Evolutionary conservation across 2,329 filamentous ascomycete genomes (phyloP), one percentile per base, ranked within the genome.

Genomic region (Emericellopsis cladophorae): DNA sequence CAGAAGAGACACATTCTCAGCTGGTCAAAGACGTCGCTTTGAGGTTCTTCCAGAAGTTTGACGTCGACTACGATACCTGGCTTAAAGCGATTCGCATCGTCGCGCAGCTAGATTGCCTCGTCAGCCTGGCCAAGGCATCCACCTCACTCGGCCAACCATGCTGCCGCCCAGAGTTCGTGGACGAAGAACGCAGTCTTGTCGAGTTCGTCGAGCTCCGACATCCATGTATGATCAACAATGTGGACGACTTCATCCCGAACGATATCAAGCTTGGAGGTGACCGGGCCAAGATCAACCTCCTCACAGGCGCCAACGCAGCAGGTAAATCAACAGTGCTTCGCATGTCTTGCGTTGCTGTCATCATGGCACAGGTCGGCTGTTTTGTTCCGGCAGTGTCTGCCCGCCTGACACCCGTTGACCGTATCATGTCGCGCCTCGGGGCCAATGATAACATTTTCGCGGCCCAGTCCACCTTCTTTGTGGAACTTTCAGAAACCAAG

Each of bases 371-470:
- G 56, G 83, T 98, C 24, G 92, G 92, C 42, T 95, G 90, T 59
- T 84, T 94, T 50, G 78, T 98, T 2, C 92, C 92, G 2, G 89
- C 87, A 44, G 69, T 74, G 15, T 86, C 80, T 4, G 92, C 92
- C 1, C 79, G 74, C 3, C 71, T 98, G 36, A 96, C 90, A 0
- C 90, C 92, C 0, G 79, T 94, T 4, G 92, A 98, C 57, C 85
- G 92, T 41, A 96, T 98, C 67, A 98, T 98, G 92, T 96, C 90
- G 9, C 86, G 92, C 36, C 77, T 98, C 0, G 92, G 92, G 9
- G 92, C 92, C 37, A 95, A 96, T 54, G 92, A 98, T 75, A 96
- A 96, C 61, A 98, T 98, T 52, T 96, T 98, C 56, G 92, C 90
- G 1, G 86, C 90, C 0, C 92, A 98, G 60, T 94, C 86, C 12